Conservation (phyloP, 805 yeast species). For the Scheffersomyces ergatensis region DNA sequence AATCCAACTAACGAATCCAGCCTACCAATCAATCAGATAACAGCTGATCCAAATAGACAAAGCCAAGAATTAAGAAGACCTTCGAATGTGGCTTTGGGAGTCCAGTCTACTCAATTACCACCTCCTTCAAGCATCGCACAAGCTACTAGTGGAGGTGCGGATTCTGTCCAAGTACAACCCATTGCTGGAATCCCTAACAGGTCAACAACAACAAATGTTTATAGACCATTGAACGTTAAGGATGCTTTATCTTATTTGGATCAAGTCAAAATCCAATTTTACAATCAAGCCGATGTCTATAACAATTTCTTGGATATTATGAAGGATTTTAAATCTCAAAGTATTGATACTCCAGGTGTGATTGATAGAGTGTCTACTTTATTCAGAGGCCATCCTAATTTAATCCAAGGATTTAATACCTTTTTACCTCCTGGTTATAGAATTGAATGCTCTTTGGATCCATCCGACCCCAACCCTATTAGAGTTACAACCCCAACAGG, state of each 20-base stretch:
- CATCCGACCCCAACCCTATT: constrained; percentile 87
- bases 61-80: constrained; percentile 22
- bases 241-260: constrained; percentile 95
- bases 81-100: constrained; percentile 13
- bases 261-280: constrained; percentile 91
- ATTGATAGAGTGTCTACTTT: constrained; percentile 90
- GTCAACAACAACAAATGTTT: constrained; percentile 41
- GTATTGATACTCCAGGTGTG: constrained; percentile 97
- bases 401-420: constrained; percentile 97
- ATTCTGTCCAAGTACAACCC: constrained; percentile 13
- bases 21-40: constrained; percentile 4
- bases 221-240: constrained; percentile 87
- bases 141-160: constrained; percentile 13
- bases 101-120: constrained; percentile 15
- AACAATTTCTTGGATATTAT: constrained; percentile 94
- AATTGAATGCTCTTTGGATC: constrained; percentile 86
- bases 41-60: constrained; percentile 19
- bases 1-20: constrained; percentile 19
- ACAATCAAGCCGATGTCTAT: constrained; percentile 90
- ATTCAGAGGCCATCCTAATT: constrained; percentile 88
- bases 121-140: constrained; percentile 23
- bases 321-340: constrained; percentile 97
- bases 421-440: constrained; percentile 95
- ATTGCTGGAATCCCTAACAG: constrained; percentile 37
- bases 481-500: constrained; percentile 96